Percentiles rank a stretch among this genome's conserved stretches.
Evolutionary conservation across 2,329 filamentous ascomycete species (phyloP).

Genomic region (Ascocoryne sarcoides): DNA sequence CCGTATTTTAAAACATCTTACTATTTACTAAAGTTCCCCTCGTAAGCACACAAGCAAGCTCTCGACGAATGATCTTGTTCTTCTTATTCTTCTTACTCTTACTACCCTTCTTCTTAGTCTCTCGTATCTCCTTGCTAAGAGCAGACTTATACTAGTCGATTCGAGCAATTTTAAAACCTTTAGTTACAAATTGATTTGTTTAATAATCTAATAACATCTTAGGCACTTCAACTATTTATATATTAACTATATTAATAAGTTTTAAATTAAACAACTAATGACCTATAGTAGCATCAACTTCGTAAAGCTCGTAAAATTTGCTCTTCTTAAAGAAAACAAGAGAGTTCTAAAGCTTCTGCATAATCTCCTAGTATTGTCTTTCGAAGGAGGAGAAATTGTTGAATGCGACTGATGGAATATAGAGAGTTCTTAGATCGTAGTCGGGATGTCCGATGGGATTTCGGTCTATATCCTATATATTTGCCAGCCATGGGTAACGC

Average conservation of each 20-base stretch:
- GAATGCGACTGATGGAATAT: conserved; percentile 75
- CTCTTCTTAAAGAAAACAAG: conserved; percentile 99
- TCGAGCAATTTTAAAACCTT: conserved; percentile 92
- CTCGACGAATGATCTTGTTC: conserved; percentile 87
- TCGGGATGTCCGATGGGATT: conserved; percentile 73
- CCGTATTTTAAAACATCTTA: conserved; percentile 94
- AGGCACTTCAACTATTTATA: conserved; percentile 98
- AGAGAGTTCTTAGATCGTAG: conserved; percentile 86
- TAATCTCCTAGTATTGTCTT: conserved; percentile 99
- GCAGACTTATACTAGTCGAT: conserved; percentile 97
- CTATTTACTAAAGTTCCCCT: conserved; percentile 90
- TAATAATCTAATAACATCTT: conserved; percentile 93
- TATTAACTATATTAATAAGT: conserved; percentile 95
- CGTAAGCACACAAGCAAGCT: conserved; percentile 85
- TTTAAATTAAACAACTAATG: conserved; percentile 97
- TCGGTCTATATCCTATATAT: conserved; percentile 74
- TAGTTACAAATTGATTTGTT: conserved; percentile 97
- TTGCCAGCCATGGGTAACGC: conserved; percentile 83
- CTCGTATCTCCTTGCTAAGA: conserved; percentile 96
- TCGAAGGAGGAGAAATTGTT: conserved; percentile 85
- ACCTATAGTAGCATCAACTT: conserved; percentile 92
- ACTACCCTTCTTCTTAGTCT: conserved; percentile 51
- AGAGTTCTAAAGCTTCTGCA: conserved; percentile 94
- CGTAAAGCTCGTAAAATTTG: conserved; percentile 97
- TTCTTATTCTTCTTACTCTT: conserved; percentile 47